Evolutionary conservation across 2,329 filamentous ascomycete species (phyloP).

Genomic region (Hypoxylon sp.): DNA sequence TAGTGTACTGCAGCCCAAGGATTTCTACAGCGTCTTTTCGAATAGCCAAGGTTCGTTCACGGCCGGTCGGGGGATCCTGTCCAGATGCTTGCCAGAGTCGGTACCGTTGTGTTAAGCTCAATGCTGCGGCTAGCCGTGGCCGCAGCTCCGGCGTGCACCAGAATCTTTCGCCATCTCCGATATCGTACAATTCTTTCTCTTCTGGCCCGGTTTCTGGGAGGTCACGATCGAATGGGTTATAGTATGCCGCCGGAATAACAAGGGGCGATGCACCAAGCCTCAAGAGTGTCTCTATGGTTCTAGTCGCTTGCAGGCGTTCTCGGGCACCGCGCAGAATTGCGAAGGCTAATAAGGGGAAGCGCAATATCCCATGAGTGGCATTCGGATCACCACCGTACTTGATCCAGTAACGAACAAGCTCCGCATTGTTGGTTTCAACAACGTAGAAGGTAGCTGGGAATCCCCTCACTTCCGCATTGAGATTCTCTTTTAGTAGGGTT

Average conservation of each 20-base stretch:
- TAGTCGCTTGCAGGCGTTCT: constrained; percentile 28
- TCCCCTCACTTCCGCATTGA: constrained; percentile 41
- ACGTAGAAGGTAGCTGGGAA: constrained; percentile 48
- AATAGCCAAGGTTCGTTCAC: constrained; percentile 29
- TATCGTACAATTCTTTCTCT: constrained; percentile 16
- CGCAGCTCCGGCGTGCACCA: constrained; percentile 40
- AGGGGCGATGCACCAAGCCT: constrained; percentile 41
- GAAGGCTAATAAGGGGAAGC: constrained; percentile 44
- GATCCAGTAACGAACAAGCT: constrained; percentile 44
- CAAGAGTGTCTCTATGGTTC: constrained; percentile 38
- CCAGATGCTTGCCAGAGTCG: constrained; percentile 40
- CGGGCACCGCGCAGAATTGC: constrained; percentile 35
- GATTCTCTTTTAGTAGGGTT: constrained; percentile 17
- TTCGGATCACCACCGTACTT: constrained; percentile 46
- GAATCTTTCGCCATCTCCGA: constrained; percentile 17
- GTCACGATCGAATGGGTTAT: constrained; percentile 39
- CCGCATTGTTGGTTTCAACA: constrained; percentile 39
- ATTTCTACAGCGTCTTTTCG: constrained; percentile 39
- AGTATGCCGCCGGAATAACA: constrained; percentile 42
- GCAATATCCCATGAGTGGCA: constrained; percentile 30
- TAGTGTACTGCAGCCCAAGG: constrained; percentile 37
- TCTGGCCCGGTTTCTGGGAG: constrained; percentile 30
- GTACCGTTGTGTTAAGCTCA: constrained; percentile 49
- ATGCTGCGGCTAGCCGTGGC: constrained; percentile 15
- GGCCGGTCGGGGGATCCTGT: constrained; percentile 22